These are phyloP conservation scores for Cupressus sempervirens DNA, from an alignment of 75 land plant genomes.

Conservation along the genomic window DNA sequence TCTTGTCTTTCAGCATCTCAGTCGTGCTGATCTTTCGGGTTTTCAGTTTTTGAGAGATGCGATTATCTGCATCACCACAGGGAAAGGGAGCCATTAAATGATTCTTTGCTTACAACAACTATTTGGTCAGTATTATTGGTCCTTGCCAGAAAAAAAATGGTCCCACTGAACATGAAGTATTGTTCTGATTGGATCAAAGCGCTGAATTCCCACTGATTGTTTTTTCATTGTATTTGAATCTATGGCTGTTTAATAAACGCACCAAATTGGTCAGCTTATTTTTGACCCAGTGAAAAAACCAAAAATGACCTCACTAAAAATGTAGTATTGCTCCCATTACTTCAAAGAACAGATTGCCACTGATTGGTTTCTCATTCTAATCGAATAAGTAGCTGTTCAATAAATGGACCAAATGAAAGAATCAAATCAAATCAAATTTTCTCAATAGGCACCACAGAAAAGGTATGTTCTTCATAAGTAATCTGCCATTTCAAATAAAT, in stretches of 20 bases:
- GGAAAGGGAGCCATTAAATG: not conserved
- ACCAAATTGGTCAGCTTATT: not conserved
- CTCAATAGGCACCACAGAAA: not conserved
- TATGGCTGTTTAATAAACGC: not conserved
- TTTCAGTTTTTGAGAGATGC: not conserved
- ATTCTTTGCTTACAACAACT: not conserved
- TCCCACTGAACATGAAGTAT: not conserved
- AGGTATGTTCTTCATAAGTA: not conserved
- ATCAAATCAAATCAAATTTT: not conserved
- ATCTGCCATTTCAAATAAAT: not conserved
- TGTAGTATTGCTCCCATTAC: not conserved
- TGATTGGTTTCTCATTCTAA: not conserved
- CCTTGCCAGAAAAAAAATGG: not conserved
- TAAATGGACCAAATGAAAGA: slow-evolving; percentile 1
- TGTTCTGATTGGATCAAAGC: not conserved
- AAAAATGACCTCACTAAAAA: slow-evolving; percentile 2
- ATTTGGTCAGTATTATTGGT: not conserved
- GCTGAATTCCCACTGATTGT: not conserved
- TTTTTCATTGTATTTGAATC: not conserved
- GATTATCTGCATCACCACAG: not conserved
- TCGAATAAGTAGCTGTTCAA: not conserved
- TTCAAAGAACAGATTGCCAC: not conserved
- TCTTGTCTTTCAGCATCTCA: not conserved
- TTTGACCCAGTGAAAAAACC: not conserved
- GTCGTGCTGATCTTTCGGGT: not conserved